Evolutionary conservation across 2,329 filamentous ascomycete genomes (phyloP).

Genomic region (Aspergillus tubingensis): DNA sequence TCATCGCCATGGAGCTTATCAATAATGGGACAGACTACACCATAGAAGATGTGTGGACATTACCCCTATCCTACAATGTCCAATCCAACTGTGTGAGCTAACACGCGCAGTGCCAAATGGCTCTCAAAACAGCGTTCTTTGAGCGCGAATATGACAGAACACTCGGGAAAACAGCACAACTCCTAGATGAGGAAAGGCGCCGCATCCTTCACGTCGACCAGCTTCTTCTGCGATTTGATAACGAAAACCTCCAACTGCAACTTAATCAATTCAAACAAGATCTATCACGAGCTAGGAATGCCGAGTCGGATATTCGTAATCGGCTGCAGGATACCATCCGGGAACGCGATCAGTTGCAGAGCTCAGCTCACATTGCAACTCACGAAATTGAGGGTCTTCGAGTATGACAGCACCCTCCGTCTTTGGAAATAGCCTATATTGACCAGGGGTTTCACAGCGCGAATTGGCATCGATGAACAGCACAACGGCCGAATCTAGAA

Average conservation of each 20-base stretch:
- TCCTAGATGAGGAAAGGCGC: slow-evolving; percentile 73
- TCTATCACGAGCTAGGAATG: slow-evolving; percentile 53
- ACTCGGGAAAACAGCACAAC: slow-evolving; percentile 64
- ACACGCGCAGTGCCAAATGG: slow-evolving; percentile 42
- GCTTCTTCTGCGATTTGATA: slow-evolving; percentile 74
- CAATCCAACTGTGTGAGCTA: slow-evolving; percentile 10
- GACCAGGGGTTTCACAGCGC: slow-evolving; percentile 50
- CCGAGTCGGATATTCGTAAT: slow-evolving; percentile 43
- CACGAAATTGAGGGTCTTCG: slow-evolving; percentile 60
- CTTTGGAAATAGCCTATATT: slow-evolving; percentile 21
- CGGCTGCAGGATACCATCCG: slow-evolving; percentile 54
- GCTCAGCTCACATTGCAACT: slow-evolving; percentile 48
- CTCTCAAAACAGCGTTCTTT: slow-evolving; percentile 56
- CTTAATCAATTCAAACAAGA: slow-evolving; percentile 60
- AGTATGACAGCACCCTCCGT: slow-evolving; percentile 39
- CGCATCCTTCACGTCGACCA: slow-evolving; percentile 69
- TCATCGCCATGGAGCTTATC: slow-evolving; percentile 8
- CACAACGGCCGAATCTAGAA: slow-evolving; percentile 68
- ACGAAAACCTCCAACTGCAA: slow-evolving; percentile 65
- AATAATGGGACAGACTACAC: slow-evolving; percentile 11
- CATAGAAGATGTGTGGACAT: slow-evolving; percentile 29
- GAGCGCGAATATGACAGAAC: slow-evolving; percentile 71
- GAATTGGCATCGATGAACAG: slow-evolving; percentile 70
- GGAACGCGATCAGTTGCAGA: slow-evolving; percentile 41
- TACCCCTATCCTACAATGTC: background rate